Evolutionary conservation across 257 asterid genomes (phyloP).

Genomic region (Thymus mandschuricus): DNA sequence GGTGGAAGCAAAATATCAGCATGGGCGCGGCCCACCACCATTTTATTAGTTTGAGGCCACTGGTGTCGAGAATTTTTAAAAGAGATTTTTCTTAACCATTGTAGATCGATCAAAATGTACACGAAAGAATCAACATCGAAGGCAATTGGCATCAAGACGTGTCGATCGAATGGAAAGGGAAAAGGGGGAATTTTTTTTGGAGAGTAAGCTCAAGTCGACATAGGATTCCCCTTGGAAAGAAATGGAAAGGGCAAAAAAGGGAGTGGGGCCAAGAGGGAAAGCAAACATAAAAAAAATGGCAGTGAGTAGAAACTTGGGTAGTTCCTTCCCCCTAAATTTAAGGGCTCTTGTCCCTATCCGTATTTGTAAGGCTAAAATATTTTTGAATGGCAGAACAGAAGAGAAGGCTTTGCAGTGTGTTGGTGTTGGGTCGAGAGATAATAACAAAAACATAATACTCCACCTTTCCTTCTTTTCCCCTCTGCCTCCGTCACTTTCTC

Average conservation of each 20-base stretch:
- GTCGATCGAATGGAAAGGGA: too few relatives aligned
- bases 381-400: background rate
- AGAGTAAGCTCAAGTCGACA: background rate
- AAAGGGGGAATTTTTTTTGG: too few relatives aligned
- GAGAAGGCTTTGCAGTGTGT: slow-evolving; percentile 1
- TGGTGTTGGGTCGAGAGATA: background rate
- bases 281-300: slow-evolving; percentile 20
- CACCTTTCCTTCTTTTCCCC: slow-evolving; percentile 11
- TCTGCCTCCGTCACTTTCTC: background rate
- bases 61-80: too few relatives aligned
- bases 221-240: slow-evolving; percentile 36
- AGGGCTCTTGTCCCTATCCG: slow-evolving; percentile 34
- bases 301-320: background rate
- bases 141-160: background rate
- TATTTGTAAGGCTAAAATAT: background rate
- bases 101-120: background rate
- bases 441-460: slow-evolving; percentile 28
- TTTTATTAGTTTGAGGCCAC: too few relatives aligned
- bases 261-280: slow-evolving; percentile 28
- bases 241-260: background rate
- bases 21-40: too few relatives aligned
- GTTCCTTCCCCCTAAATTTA: slow-evolving; percentile 21
- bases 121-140: background rate
- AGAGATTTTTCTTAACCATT: background rate
- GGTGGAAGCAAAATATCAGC: too few relatives aligned